These are phyloP conservation scores for Prunus persica DNA, from an alignment of 306 rosid species.

Conservation along the genomic window DNA sequence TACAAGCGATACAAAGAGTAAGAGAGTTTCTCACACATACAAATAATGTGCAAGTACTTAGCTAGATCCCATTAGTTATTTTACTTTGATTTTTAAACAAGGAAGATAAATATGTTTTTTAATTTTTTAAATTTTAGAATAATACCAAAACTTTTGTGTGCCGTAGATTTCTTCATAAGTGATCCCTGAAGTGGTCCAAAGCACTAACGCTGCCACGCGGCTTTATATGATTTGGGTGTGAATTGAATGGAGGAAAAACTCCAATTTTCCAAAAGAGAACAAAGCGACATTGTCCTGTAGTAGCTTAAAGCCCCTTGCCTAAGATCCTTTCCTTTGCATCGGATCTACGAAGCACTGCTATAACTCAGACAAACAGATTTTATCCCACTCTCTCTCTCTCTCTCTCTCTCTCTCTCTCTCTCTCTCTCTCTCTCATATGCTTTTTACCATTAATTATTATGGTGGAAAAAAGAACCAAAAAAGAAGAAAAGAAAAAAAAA, in stretches of 20 bases:
- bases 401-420: background rate
- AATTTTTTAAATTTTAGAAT: too few relatives aligned
- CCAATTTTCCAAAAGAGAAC: constrained; percentile 23
- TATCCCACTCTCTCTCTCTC: constrained; percentile 2
- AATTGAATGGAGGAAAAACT: constrained; percentile 8
- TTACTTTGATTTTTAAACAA: background rate
- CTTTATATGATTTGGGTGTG: background rate
- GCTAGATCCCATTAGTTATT: too few relatives aligned
- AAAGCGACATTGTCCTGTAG: constrained; percentile 30
- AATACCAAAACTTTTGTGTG: background rate
- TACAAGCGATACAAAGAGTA: accelerated
- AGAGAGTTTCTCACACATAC: too few relatives aligned
- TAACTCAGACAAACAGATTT: constrained; percentile 29
- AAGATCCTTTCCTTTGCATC: constrained; percentile 38
- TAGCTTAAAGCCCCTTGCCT: constrained; percentile 25
- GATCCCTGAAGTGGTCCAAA: constrained; percentile 10
- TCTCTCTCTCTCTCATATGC: background rate
- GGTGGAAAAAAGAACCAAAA: background rate
- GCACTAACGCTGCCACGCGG: constrained; percentile 1
- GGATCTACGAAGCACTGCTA: constrained; percentile 43
- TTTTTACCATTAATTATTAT: constrained; percentile 16
- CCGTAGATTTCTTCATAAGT: background rate
- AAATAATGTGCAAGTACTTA: too few relatives aligned
- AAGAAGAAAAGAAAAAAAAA: background rate
- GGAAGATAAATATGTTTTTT: background rate